A percentile compares a stretch with the other conserved stretches of the same genome.
Evolutionary conservation across 2,329 filamentous ascomycete genomes (phyloP).

Genomic region (Capronia americana): DNA sequence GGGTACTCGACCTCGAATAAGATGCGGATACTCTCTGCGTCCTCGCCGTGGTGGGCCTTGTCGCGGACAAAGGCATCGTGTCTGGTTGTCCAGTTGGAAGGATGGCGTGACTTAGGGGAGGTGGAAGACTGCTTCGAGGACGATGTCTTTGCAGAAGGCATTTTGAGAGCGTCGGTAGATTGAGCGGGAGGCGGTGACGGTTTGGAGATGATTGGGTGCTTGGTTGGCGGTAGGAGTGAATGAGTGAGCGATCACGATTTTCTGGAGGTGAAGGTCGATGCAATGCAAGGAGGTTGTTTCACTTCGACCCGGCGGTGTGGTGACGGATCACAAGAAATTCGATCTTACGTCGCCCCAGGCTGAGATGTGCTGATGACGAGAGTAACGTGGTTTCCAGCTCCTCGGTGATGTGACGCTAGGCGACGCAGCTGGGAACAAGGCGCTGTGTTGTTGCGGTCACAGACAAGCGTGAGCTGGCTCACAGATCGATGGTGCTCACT

Average conservation of each 20-base stretch:
- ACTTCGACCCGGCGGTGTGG: background rate
- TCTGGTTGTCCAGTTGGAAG: conserved; percentile 27
- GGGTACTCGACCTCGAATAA: conserved; percentile 43
- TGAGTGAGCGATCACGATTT: background rate
- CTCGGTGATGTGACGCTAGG: background rate
- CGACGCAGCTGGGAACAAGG: background rate
- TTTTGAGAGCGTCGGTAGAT: background rate
- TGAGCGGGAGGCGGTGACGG: background rate
- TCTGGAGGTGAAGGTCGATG: background rate
- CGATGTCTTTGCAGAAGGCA: conserved; percentile 9
- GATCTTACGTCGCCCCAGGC: background rate
- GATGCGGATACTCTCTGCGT: conserved; percentile 35
- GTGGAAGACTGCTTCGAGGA: background rate
- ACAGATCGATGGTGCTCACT: background rate
- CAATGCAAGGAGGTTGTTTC: background rate
- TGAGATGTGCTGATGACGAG: background rate
- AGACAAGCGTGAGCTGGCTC: background rate
- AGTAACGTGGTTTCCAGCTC: background rate
- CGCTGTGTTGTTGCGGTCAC: background rate
- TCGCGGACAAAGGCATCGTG: conserved; percentile 38
- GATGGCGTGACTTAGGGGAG: background rate
- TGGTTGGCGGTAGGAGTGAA: background rate
- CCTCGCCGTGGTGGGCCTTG: conserved; percentile 37
- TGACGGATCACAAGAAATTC: background rate
- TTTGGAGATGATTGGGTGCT: background rate